phyloP scores from a whole-genome alignment of 768 basidiomycete genomes.

The Tephrocybe sp. region DNA sequence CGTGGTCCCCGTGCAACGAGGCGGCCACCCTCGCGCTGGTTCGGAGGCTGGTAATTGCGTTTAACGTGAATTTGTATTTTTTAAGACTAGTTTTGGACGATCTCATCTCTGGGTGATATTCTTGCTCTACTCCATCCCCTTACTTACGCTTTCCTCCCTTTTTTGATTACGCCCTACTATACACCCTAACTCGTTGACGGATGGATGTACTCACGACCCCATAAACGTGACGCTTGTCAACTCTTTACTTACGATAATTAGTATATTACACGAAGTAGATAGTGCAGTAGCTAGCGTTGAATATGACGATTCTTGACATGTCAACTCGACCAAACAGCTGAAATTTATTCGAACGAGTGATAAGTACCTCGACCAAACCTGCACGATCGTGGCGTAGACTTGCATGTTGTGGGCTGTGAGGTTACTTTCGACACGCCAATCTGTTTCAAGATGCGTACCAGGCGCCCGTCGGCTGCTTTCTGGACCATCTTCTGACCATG shows the following conservation, averaged over 20 bases:
- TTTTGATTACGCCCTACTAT: conserved; percentile 9
- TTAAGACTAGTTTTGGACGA: conserved; percentile 28
- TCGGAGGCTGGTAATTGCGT: conserved; percentile 53
- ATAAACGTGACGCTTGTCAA: conserved; percentile 24
- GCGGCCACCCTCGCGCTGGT: conserved; percentile 57
- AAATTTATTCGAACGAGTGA: too few relatives aligned
- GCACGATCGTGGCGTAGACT: background rate
- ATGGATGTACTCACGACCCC: conserved; percentile 29
- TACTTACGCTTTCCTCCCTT: conserved; percentile 11
- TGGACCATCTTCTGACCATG: conserved; percentile 19
- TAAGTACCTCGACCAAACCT: background rate
- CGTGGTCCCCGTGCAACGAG: conserved; percentile 46
- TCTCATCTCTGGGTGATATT: conserved; percentile 7
- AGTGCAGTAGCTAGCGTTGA: conserved; percentile 37
- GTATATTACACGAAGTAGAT: conserved; percentile 23
- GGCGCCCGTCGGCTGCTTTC: conserved; percentile 10
- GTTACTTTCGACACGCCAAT: conserved; percentile 4
- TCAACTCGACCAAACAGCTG: conserved; percentile 17
- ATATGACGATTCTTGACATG: conserved; percentile 16
- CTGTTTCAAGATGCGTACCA: conserved; percentile 4
- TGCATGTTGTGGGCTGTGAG: conserved; percentile 18
- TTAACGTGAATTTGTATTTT: conserved; percentile 30
- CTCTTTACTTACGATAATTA: conserved; percentile 22
- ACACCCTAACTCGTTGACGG: conserved; percentile 18
- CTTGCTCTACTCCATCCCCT: conserved; percentile 11